Evolutionary conservation across 139 green algal species (phyloP).

Genomic region (Auxenochlorella pyrenoidosa): DNA sequence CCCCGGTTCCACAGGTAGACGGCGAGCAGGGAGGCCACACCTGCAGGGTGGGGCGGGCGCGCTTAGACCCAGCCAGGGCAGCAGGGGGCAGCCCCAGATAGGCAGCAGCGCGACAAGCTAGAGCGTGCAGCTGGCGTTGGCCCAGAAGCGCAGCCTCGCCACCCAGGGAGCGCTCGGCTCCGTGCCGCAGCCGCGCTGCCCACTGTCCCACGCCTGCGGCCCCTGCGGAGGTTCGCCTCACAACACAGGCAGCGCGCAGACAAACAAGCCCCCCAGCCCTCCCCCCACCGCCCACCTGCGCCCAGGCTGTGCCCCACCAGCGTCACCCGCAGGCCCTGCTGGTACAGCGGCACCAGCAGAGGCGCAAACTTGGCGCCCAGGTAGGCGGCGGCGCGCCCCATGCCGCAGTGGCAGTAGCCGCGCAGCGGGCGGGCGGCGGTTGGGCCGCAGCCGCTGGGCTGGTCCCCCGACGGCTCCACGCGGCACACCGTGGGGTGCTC

Average conservation of each 20-base stretch:
- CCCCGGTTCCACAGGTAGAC: constrained; percentile 29
- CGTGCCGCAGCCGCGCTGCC: too few species aligned
- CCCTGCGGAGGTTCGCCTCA: too few species aligned
- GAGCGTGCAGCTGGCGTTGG: too few species aligned
- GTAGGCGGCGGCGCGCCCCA: constrained; percentile 24
- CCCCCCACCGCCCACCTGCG: constrained; percentile 10
- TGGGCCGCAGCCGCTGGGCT: neutral
- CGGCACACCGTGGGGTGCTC: neutral
- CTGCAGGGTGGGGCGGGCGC: neutral
- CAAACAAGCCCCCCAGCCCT: neutral
- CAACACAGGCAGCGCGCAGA: neutral
- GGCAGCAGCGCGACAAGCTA: too few species aligned
- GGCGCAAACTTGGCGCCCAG: constrained; percentile 22
- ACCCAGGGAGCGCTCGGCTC: too few species aligned
- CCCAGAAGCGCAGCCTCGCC: too few species aligned
- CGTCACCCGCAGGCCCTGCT: constrained; percentile 9
- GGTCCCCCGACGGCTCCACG: neutral
- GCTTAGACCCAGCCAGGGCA: neutral
- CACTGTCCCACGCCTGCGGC: too few species aligned
- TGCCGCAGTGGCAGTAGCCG: constrained; percentile 35
- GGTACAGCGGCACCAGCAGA: constrained; percentile 22
- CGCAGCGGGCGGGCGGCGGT: neutral
- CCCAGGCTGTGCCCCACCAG: constrained; percentile 44
- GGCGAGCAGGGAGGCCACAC: constrained; percentile 30
- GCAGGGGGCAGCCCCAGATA: neutral